These are phyloP conservation scores for Kokia cookei DNA, from an alignment of 441 rosid genomes.

Conservation along the genomic window DNA sequence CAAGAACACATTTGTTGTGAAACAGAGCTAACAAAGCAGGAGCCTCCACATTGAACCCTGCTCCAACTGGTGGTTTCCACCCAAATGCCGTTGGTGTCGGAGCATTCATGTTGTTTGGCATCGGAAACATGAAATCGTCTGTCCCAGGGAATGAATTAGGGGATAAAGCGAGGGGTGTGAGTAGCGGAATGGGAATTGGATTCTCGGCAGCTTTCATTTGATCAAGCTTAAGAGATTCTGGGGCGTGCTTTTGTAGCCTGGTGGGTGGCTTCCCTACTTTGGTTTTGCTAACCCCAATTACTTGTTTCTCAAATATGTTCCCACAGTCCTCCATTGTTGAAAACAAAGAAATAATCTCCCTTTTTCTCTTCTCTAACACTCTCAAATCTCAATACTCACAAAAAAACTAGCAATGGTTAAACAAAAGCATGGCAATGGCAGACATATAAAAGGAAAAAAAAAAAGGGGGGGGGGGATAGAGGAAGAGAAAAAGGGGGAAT, in stretches of 20 bases:
- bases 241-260: constrained; percentile 58
- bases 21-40: background rate
- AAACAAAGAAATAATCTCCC: background rate
- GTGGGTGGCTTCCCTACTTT: constrained; percentile 37
- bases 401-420: background rate
- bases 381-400: background rate
- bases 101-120: background rate
- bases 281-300: constrained; percentile 4
- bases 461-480: background rate
- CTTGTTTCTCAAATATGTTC: constrained; percentile 19
- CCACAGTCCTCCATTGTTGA: constrained; percentile 28
- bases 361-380: background rate
- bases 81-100: background rate
- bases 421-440: background rate
- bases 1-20: constrained; percentile 43
- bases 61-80: constrained; percentile 22
- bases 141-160: constrained; percentile 15
- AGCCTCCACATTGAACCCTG: constrained; percentile 12
- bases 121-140: constrained; percentile 17
- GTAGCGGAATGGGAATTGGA: constrained; percentile 67
- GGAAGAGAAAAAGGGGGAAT: background rate
- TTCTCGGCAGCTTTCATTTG: background rate
- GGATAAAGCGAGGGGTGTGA: constrained; percentile 44
- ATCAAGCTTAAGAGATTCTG: constrained; percentile 34
- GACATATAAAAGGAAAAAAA: background rate